A percentile compares a stretch with the other conserved stretches of the same genome.
Evolutionary conservation across 2,329 filamentous ascomycete genomes (phyloP).

Genomic region (Nemania sp.): DNA sequence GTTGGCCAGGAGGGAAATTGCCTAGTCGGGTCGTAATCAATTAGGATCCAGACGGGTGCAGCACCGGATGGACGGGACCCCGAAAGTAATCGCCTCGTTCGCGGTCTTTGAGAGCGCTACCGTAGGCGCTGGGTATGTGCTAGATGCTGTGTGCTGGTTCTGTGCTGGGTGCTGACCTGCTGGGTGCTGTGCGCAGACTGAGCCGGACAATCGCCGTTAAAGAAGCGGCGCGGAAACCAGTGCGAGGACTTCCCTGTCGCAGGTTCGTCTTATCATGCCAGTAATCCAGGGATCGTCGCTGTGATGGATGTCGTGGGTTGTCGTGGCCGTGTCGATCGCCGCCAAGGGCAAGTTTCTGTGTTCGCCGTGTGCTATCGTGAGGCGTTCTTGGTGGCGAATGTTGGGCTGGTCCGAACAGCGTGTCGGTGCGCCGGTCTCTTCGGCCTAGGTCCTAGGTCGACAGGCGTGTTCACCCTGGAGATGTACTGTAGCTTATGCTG

Average conservation of each 20-base stretch:
- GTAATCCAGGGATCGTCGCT: conserved; percentile 19
- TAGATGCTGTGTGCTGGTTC: no score
- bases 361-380: conserved; percentile 11
- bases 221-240: conserved; percentile 4
- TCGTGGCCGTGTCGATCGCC: conserved; percentile 12
- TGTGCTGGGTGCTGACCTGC: no score
- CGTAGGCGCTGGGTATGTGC: no score
- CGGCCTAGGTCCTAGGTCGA: conserved; percentile 25
- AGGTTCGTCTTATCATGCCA: conserved; percentile 24
- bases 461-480: conserved; percentile 6
- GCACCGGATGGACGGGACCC: conserved; percentile 22
- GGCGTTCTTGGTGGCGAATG: conserved; percentile 23
- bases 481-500: neutral
- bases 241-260: conserved; percentile 21
- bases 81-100: no score
- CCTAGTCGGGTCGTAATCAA: conserved; percentile 15
- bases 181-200: no score
- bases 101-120: no score
- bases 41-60: conserved; percentile 15
- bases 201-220: conserved; percentile 13
- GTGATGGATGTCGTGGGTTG: conserved; percentile 9
- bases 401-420: conserved; percentile 9
- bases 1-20: conserved; percentile 18
- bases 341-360: conserved; percentile 1
- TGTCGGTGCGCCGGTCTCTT: conserved; percentile 1